Evolutionary conservation across 495 filamentous ascomycete species (phyloP).

Genomic region (Hyaloscypha finlandica): DNA sequence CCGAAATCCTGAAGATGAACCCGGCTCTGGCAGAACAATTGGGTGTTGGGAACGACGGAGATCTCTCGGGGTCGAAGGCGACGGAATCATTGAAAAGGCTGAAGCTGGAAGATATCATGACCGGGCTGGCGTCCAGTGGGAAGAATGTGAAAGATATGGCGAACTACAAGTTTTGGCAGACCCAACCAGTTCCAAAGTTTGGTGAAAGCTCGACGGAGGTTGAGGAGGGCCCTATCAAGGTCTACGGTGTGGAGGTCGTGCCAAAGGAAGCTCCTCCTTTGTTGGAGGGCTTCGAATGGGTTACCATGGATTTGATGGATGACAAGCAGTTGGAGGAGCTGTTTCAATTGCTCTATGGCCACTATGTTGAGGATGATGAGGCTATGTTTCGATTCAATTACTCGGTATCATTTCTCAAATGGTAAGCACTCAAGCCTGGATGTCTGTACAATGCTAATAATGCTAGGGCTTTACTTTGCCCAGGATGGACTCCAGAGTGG

Average conservation of each 20-base stretch:
- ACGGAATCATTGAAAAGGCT: slow-evolving; percentile 69
- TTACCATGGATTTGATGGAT: slow-evolving; percentile 78
- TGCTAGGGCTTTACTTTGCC: slow-evolving; percentile 84
- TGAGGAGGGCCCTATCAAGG: slow-evolving; percentile 56
- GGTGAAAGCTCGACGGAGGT: slow-evolving; percentile 48
- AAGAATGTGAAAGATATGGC: slow-evolving; percentile 97
- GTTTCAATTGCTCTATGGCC: slow-evolving; percentile 82
- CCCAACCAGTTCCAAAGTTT: slow-evolving; percentile 90
- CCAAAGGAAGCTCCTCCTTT: slow-evolving; percentile 67
- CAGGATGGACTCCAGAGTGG: slow-evolving; percentile 95
- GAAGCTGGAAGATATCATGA: slow-evolving; percentile 74
- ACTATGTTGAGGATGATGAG: slow-evolving; percentile 96
- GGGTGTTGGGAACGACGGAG: slow-evolving; percentile 36
- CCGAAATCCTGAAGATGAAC: slow-evolving; percentile 60
- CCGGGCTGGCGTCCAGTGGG: slow-evolving; percentile 70
- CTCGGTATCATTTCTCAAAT: slow-evolving; percentile 82
- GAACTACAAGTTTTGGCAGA: slow-evolving; percentile 97
- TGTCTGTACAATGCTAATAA: slow-evolving; percentile 32
- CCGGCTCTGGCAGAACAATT: slow-evolving; percentile 61
- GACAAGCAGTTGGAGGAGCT: slow-evolving; percentile 70
- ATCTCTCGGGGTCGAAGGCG: slow-evolving; percentile 36
- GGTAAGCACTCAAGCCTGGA: slow-evolving; percentile 51
- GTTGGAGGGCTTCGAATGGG: slow-evolving; percentile 87
- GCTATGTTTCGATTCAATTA: slow-evolving; percentile 98
- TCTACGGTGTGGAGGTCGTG: slow-evolving; percentile 73